Base-by-base conservation (phyloP, 139 green algal species). In the Volvox reticuliferus region DNA sequence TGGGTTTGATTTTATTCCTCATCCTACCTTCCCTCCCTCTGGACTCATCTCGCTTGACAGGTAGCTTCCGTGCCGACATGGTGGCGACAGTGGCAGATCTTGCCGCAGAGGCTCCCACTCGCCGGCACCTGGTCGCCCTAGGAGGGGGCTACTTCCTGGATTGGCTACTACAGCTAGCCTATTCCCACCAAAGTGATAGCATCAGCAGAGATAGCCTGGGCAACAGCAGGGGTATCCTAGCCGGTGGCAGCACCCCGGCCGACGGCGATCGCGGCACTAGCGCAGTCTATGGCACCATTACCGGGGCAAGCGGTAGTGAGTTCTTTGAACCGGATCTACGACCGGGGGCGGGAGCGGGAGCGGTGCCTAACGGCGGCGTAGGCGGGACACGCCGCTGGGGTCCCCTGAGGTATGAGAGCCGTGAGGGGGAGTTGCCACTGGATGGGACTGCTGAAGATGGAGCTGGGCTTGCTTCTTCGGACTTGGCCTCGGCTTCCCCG, bases 121-220 rank as follows among this genome's bases (percentile, higher is more conserved):
- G 85, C n/a, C 85, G n/a, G 1, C 69, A 89, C 33, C 85, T 89
- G 37, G 18, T 89, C 18, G 30, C 55, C 14, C 81, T 95, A 19
- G 94, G 94, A 33, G 91, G 92, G 62, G 82, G 88, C 63, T 69
- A 63, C 16, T 69, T 96, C 33, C 81, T 96, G 71, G 94, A 95
- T 24, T 95, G 93, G 79, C 89, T 96, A n/a, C 88, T 96, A 1
- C 30, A 55, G 24, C 79, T 87, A 37, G 92, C 92, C 1, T 89
- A 84, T 32, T 61, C 77, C 0, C 32, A 79, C 44, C 44, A 14
- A 9, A 0, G 91, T 93, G 73, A 85, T 35, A 30, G 71, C 71
- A 37, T 13, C 33, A 2, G 71, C 71, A 1, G 21, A n/a, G 75
- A 30, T 55, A 35, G 75, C 75, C 2, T 17, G 13, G 62, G 78